Evolutionary conservation across 2,329 filamentous ascomycete species (phyloP).

Genomic region (Aureobasidium sp.): DNA sequence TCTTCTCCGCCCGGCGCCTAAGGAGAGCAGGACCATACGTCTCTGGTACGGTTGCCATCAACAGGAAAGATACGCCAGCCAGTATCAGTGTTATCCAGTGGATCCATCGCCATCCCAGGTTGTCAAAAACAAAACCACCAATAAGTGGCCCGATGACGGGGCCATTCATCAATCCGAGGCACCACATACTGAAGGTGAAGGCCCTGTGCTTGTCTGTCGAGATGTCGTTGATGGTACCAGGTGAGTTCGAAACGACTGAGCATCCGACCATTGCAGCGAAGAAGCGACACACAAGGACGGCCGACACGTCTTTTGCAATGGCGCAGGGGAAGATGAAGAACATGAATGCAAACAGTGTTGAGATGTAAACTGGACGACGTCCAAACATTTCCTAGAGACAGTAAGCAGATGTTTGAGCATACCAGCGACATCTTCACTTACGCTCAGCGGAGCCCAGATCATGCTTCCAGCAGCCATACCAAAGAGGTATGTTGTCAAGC

Average conservation of each 20-base stretch:
- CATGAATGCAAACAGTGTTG: neutral
- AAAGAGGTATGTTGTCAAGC: slow-evolving; percentile 5
- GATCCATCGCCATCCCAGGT: slow-evolving; percentile 12
- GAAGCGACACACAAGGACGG: slow-evolving; percentile 2
- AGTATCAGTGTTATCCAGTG: slow-evolving; percentile 35
- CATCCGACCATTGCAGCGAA: slow-evolving; percentile 4
- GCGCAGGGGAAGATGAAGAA: slow-evolving; percentile 8
- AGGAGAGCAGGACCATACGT: slow-evolving; percentile 47
- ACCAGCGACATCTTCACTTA: neutral
- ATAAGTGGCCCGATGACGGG: slow-evolving; percentile 8
- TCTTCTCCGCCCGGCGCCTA: slow-evolving; percentile 50
- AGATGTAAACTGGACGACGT: slow-evolving; percentile 5
- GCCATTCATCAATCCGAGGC: slow-evolving; percentile 64
- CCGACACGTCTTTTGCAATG: neutral
- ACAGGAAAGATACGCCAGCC: slow-evolving; percentile 46
- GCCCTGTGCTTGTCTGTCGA: slow-evolving; percentile 65
- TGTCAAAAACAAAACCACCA: slow-evolving; percentile 5
- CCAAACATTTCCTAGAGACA: neutral
- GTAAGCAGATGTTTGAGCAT: neutral
- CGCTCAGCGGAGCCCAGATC: slow-evolving; percentile 10
- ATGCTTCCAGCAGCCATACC: slow-evolving; percentile 10
- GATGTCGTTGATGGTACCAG: slow-evolving; percentile 70
- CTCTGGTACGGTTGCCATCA: slow-evolving; percentile 42
- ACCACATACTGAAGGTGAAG: slow-evolving; percentile 68
- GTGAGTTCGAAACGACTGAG: slow-evolving; percentile 45